A percentile compares a stretch with the other conserved stretches of the same genome.
Conservation (phyloP, 352 stramenopile species). For the Globisporangium cystogenes region DNA sequence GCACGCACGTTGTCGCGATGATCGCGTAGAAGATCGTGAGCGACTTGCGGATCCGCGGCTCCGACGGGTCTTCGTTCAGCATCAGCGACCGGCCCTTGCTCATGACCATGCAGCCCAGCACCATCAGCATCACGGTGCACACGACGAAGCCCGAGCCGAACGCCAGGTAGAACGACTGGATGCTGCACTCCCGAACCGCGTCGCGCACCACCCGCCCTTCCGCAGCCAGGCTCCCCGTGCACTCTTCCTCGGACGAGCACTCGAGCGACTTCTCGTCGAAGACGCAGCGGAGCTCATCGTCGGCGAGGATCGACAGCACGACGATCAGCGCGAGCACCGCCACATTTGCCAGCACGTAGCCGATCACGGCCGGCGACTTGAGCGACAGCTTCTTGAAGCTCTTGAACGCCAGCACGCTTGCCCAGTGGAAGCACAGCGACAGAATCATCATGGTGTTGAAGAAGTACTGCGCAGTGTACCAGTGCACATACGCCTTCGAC, state of each 20-base stretch:
- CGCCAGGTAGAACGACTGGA: slow-evolving; percentile 77
- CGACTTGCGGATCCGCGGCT: slow-evolving; percentile 76
- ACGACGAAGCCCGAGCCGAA: slow-evolving; percentile 77
- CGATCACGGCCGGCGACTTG: slow-evolving; percentile 71
- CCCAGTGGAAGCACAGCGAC: slow-evolving; percentile 86
- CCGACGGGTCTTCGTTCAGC: slow-evolving; percentile 81
- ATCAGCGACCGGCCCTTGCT: slow-evolving; percentile 75
- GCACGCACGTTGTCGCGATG: slow-evolving; percentile 80
- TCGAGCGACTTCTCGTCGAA: slow-evolving; percentile 56
- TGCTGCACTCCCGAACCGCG: slow-evolving; percentile 61
- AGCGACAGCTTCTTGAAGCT: slow-evolving; percentile 84
- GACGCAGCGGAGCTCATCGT: slow-evolving; percentile 64
- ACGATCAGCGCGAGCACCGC: slow-evolving; percentile 69
- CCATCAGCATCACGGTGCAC: slow-evolving; percentile 82
- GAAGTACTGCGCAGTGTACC: slow-evolving; percentile 84
- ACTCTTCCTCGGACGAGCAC: slow-evolving; percentile 54
- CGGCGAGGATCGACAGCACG: slow-evolving; percentile 37
- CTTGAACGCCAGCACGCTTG: slow-evolving; percentile 79
- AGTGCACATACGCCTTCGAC: slow-evolving; percentile 81
- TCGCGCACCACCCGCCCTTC: slow-evolving; percentile 65
- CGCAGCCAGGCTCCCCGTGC: slow-evolving; percentile 45
- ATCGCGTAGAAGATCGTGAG: slow-evolving; percentile 88
- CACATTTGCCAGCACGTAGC: slow-evolving; percentile 59
- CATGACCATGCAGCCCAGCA: slow-evolving; percentile 86
- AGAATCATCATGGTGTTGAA: slow-evolving; percentile 87